A percentile compares a stretch with the other conserved stretches of the same genome.
These are phyloP conservation scores for Diplodia corticola DNA, from an alignment of 2,329 filamentous ascomycete species.

Conservation along the genomic window DNA sequence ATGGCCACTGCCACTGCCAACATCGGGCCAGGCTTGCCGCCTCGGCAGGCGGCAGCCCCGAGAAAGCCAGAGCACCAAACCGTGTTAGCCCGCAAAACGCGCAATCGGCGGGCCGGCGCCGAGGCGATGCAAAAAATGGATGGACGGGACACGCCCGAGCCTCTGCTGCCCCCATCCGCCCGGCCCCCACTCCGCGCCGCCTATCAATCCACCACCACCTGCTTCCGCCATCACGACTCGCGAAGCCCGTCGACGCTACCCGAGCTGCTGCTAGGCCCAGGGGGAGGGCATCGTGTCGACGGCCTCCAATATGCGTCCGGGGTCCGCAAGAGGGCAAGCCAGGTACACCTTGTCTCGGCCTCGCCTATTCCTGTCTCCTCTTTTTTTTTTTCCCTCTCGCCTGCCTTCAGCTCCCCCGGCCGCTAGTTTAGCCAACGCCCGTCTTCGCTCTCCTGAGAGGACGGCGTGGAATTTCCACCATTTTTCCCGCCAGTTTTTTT, in stretches of 20 bases:
- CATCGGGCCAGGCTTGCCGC: not conserved
- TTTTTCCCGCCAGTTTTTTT: too few species aligned
- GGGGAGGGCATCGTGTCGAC: not conserved
- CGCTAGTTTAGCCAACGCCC: not conserved
- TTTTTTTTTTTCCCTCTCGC: not conserved
- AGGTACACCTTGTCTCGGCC: constrained; percentile 12
- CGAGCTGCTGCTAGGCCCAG: not conserved
- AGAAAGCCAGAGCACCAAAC: not conserved
- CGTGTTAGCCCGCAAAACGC: constrained; percentile 4
- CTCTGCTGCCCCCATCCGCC: not conserved
- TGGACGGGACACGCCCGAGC: too few species aligned
- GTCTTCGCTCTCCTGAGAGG: not conserved
- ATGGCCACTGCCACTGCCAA: too few species aligned
- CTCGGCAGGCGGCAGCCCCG: constrained; percentile 6
- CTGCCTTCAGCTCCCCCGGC: not conserved
- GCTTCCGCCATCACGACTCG: not conserved
- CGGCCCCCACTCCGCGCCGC: not conserved
- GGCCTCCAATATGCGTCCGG: not conserved
- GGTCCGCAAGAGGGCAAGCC: not conserved
- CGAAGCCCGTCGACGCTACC: not conserved
- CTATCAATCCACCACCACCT: not conserved
- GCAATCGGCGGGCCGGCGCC: constrained; percentile 19
- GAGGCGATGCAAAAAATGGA: too few species aligned
- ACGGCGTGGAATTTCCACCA: not conserved
- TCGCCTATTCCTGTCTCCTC: constrained; percentile 4